Base-by-base conservation (phyloP, 1,284 basidiomycete species). In the Puccinia coronata region DNA sequence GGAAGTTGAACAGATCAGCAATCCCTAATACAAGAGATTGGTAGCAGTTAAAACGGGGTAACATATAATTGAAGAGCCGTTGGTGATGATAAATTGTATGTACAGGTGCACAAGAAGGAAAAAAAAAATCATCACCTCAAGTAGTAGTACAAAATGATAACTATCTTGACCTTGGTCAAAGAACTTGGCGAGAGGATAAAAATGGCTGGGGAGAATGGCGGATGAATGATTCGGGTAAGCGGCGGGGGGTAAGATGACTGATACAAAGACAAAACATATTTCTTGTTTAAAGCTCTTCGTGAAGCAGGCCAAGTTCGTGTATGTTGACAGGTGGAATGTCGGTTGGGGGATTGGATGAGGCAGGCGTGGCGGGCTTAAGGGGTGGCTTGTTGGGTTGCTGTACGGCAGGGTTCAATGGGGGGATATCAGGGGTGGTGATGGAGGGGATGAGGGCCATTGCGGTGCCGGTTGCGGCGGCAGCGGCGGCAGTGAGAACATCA, bases 201-300 rank as follows among this genome's bases (percentile, higher is more conserved):
- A n/a, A n/a, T n/a, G n/a, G n/a, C n/a, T n/a, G n/a, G n/a, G 43
- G 20, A 47, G 43, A 47, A 18, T 47, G 6, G 43, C 43, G 20
- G 43, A 47, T 47, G 20, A 47, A 53, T 23, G 51, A 47, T 47
- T 47, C 20, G 43, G 43, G 6, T 47, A 18, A 47, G 20, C 12
- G 23, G 23, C 1, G n/a, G 51, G 51, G 16, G 51, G 51, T 53
- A 53, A 34, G 14, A 8, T 31, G 28, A 59, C 11, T 31, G 55
- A 11, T 59, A 28, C 28, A 28, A 28, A 59, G 18, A 34, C 9
- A 34, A 59, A 34, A 34, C 9, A 34, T 59, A 9, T 28, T 31
- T 59, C 6, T 20, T 34, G 5, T 28, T 70, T 34, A 70, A 51
- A 70, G 67, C 49, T 70, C 67, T 51, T 70, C 43, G 31, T 70